Evolutionary conservation across 139 green algal genomes (phyloP).

Genomic region (Closterium sp.): DNA sequence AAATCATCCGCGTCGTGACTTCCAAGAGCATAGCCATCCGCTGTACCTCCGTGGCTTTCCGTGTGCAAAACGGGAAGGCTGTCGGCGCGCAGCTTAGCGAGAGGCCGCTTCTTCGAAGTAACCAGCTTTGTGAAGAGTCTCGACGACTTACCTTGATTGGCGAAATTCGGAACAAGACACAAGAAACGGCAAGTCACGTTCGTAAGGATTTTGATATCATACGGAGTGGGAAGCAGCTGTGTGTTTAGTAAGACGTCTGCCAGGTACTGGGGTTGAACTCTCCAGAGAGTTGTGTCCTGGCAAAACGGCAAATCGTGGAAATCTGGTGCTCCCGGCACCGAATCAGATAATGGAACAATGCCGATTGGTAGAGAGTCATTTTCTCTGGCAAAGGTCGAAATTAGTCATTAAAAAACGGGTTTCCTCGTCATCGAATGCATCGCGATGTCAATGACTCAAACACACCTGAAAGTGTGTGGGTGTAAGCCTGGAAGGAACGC

Average conservation of each 20-base stretch:
- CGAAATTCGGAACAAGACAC: neutral
- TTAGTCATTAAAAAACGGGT: neutral
- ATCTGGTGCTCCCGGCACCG: neutral
- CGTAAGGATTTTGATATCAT: neutral
- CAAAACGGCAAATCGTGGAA: neutral
- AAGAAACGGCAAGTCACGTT: neutral
- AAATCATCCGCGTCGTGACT: neutral
- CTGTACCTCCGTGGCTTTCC: neutral
- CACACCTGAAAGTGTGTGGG: neutral
- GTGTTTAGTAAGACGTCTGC: neutral
- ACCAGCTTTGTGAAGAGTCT: neutral
- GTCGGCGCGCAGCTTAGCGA: neutral
- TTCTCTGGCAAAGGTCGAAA: neutral
- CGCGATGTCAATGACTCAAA: neutral
- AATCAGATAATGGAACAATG: neutral
- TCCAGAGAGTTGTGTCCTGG: neutral
- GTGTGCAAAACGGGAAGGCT: neutral
- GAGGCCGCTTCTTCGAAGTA: neutral
- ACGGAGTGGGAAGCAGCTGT: neutral
- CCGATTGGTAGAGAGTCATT: neutral
- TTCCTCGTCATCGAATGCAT: neutral
- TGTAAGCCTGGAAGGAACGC: neutral
- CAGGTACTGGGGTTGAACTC: neutral
- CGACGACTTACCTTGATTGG: neutral
- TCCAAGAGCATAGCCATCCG: neutral